Conservation (phyloP, 2,329 filamentous ascomycete genomes). For the Drechmeria coniospora region DNA sequence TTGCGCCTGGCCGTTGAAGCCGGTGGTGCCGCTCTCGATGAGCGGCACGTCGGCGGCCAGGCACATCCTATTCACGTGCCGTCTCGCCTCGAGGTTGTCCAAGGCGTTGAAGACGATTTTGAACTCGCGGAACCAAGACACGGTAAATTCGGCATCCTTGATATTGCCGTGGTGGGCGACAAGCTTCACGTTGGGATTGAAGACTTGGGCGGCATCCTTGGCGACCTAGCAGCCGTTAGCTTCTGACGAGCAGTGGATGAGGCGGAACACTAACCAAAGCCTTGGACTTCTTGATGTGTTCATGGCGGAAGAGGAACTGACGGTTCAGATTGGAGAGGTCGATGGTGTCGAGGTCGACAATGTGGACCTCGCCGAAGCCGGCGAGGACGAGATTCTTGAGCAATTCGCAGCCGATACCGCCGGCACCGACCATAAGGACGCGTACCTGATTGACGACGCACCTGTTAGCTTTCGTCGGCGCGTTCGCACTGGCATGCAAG, state of each 20-base stretch:
- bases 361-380: conserved; percentile 83
- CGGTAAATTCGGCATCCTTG: conserved; percentile 73
- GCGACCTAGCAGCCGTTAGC: conserved; percentile 48
- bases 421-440: conserved; percentile 83
- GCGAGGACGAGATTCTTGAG: conserved; percentile 90
- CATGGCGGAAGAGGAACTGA: conserved; percentile 89
- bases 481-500: too few species aligned
- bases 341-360: conserved; percentile 96
- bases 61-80: conserved; percentile 97
- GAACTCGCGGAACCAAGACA: conserved; percentile 78
- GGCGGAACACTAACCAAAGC: conserved; percentile 51
- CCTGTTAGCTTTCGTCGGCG: too few species aligned
- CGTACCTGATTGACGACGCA: not conserved
- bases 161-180: conserved; percentile 89
- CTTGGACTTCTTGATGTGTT: conserved; percentile 97
- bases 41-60: conserved; percentile 78
- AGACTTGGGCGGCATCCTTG: conserved; percentile 76
- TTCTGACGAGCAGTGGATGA: conserved; percentile 2
- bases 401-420: conserved; percentile 93
- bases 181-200: conserved; percentile 79
- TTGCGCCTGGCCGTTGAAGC: conserved; percentile 95
- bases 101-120: conserved; percentile 88
- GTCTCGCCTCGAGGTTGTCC: conserved; percentile 84
- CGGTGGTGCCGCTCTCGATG: conserved; percentile 92
- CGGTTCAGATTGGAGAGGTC: conserved; percentile 95